These are phyloP conservation scores for Protomyces inundatus DNA, from an alignment of 1,139 yeast species.

Conservation along the genomic window DNA sequence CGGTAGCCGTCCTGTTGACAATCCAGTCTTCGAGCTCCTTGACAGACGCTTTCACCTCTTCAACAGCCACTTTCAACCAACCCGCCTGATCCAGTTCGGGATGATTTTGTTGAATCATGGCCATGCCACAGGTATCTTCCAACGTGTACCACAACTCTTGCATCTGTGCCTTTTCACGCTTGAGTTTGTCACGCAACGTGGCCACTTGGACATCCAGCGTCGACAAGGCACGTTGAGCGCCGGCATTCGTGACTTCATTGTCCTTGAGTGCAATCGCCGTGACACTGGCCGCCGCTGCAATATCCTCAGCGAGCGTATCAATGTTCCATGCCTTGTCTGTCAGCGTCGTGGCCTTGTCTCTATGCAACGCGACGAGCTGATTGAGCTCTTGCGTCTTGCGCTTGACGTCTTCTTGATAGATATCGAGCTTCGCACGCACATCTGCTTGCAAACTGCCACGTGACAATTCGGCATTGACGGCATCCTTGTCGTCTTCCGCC, in stretches of 20 bases:
- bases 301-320: not conserved
- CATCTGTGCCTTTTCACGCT: not conserved
- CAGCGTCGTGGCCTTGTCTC: not conserved
- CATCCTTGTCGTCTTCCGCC: slow-evolving; percentile 45
- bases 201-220: not conserved
- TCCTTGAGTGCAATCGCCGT: not conserved
- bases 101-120: not conserved
- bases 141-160: not conserved
- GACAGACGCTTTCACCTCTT: not conserved
- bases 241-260: not conserved
- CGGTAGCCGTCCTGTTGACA: not conserved
- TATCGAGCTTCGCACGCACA: slow-evolving; percentile 31
- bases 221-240: not conserved
- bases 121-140: not conserved
- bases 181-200: not conserved
- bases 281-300: not conserved
- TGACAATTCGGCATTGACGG: slow-evolving; percentile 43
- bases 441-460: slow-evolving; percentile 37
- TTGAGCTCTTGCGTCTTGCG: slow-evolving; percentile 12
- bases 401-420: slow-evolving; percentile 29
- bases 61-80: not conserved
- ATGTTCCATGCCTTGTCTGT: not conserved
- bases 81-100: not conserved
- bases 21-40: not conserved
- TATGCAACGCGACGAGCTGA: not conserved